Base-by-base conservation (phyloP, 75 land plant species). In the Chamaecyparis obtusa region DNA sequence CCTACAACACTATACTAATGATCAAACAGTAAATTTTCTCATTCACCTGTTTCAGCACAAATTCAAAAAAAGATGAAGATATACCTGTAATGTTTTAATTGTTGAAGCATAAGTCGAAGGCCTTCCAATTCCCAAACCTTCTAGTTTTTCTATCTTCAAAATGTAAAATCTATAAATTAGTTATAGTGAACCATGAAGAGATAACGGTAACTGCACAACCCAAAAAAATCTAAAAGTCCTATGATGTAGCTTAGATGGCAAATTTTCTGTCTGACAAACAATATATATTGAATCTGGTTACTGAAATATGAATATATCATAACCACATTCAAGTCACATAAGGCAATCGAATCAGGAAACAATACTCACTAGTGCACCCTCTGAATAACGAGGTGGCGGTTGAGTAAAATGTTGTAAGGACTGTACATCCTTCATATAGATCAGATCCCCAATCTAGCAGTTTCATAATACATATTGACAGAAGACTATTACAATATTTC, bases 61-160 rank as follows among this genome's bases (percentile, higher is more conserved):
- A 74, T 11, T 33, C 4, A 10, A 33, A 74, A 49, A 74, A 74
- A 10, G 16, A 55, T 84, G 27, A 84, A 83, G 13, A 84, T 27
- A 14, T 87, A 97, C 99, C 98, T 97, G 91, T 76, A 98, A 87
- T 44, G 96, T 98, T 89, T 93, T 96, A 24, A 98, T 72, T 51
- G 92, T 97, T 84, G 92, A 10, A 83, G 99, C 99, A 94, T 98
- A 98, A 86, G 99, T 98, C n/a, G 99, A 98, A 75, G 99, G 99
- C 87, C 99, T 93, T 55, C 99, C 99, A 88, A 98, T 98, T 32
- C 99, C 99, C 89, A 98, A 95, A 86, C 95, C 99, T 90, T 98
- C 99, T 86, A 98, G 69, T 87, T 90, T 95, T 86, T 93, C 94
- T 36, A 98, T 94, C 98, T 96, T 84, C 48, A 84, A 72, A 46